Conservation (phyloP, 257 asterid species). For the Dorcoceras hygrometricum region DNA sequence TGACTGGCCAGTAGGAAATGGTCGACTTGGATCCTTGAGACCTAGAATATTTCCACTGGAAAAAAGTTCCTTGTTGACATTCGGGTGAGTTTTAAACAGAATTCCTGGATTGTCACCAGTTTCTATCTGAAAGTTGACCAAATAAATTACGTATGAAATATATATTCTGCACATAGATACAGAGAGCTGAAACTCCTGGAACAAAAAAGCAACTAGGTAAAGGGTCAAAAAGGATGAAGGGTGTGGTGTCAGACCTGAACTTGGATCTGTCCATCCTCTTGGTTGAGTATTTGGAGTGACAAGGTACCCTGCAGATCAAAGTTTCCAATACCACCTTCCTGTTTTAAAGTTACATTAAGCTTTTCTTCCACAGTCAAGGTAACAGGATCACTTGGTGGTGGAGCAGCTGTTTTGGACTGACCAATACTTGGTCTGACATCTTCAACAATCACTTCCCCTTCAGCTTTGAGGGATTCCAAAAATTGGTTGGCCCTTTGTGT, state of each 20-base stretch:
- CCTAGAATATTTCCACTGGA: slow-evolving; percentile 77
- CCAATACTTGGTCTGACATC: slow-evolving; percentile 77
- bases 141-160: slow-evolving; percentile 16
- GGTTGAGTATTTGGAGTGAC: slow-evolving; percentile 78
- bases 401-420: slow-evolving; percentile 64
- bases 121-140: slow-evolving; percentile 59
- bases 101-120: slow-evolving; percentile 77
- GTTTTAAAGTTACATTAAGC: slow-evolving; percentile 63
- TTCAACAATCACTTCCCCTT: slow-evolving; percentile 82
- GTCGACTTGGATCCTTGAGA: slow-evolving; percentile 72
- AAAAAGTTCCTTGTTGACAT: slow-evolving; percentile 80
- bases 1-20: slow-evolving; percentile 74
- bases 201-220: slow-evolving; percentile 14
- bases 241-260: slow-evolving; percentile 58
- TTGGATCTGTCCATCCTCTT: slow-evolving; percentile 83
- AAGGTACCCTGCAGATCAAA: slow-evolving; percentile 86
- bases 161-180: slow-evolving; percentile 17
- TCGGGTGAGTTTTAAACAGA: slow-evolving; percentile 87
- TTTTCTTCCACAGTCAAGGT: slow-evolving; percentile 83
- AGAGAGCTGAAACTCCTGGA: slow-evolving; percentile 1
- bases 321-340: slow-evolving; percentile 82
- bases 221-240: slow-evolving; percentile 15
- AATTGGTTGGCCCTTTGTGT: slow-evolving; percentile 76
- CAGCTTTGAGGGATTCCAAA: slow-evolving; percentile 87
- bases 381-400: slow-evolving; percentile 80